Base-by-base conservation (phyloP, 1,284 basidiomycete species). In the Ustilago vetiveriae region DNA sequence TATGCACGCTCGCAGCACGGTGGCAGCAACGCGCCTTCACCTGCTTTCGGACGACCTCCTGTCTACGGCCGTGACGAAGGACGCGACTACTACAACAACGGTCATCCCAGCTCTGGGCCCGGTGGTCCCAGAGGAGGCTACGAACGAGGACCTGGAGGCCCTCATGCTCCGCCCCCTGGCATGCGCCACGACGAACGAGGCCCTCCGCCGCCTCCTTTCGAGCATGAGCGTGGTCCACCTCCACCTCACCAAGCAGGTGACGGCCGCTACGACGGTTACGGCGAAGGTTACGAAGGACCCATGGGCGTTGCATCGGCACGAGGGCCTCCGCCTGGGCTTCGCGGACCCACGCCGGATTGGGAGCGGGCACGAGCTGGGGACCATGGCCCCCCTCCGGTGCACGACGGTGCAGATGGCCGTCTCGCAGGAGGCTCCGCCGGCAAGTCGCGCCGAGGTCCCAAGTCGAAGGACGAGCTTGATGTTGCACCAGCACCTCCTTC, bases 1-100 rank as follows among this genome's bases (percentile, higher is more conserved):
- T 67, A 67, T 33, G 51, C 68, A 29, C 49, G 68, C 9, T 72
- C 68, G 17, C 63, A 66, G 43, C 68, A 72, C 40, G 68, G 46
- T n/a, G 46, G 68, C 37, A 72, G 68, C 68, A 63, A 72, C 17
- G 68, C 68, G 17, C 53, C 68, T 27, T 72, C 68, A 42, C 68
- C 68, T 9, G 68, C 68, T 3, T 72, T 66, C 23, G 58, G 54
- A 29, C 49, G 68, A 19, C 63, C 68, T 43, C 58, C 62, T 8
- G 68, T 62, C 17, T 72, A 72, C 47, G 63, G 39, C 30, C 62
- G 68, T 10, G 68, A 72, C 10, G 68, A 72, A 13, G 41, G 26
- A 6, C 53, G 68, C 10, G 68, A 71, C 14, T 62, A 71, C 53
- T 65, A 71, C 57, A 65, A 52, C 54, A 56, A 56, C 14, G 53